These are phyloP conservation scores for Sporisorium iseilematis-ciliati DNA, from an alignment of 1,284 basidiomycete genomes.

Conservation along the genomic window DNA sequence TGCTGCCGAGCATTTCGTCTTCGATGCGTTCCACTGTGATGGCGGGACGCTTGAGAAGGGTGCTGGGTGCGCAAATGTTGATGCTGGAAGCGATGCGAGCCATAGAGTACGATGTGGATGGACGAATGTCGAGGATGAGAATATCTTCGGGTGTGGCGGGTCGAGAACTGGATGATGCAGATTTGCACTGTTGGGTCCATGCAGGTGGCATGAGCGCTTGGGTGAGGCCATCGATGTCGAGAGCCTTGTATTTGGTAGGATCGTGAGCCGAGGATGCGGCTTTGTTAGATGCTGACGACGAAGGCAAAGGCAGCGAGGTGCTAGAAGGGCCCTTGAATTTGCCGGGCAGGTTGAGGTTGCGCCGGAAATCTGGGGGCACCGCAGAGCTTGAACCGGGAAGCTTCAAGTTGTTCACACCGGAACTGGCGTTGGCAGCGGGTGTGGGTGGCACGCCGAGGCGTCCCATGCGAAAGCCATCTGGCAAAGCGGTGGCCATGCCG, in stretches of 20 bases:
- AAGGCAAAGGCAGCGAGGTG: constrained; percentile 30
- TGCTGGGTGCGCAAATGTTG: constrained; percentile 91
- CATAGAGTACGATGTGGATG: constrained; percentile 73
- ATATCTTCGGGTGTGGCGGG: constrained; percentile 37
- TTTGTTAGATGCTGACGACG: constrained; percentile 20
- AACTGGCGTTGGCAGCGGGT: constrained; percentile 30
- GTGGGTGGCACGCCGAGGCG: constrained; percentile 39
- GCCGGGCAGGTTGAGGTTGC: constrained; percentile 28
- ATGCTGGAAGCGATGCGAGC: constrained; percentile 74
- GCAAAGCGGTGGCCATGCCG: constrained; percentile 49
- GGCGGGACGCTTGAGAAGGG: constrained; percentile 76
- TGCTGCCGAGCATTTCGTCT: constrained; percentile 61
- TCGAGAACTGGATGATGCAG: background rate
- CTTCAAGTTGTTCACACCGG: constrained; percentile 13
- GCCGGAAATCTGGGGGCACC: constrained; percentile 10
- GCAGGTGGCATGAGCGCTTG: constrained; percentile 31
- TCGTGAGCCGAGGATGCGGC: constrained; percentile 17
- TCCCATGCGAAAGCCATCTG: constrained; percentile 31
- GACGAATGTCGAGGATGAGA: constrained; percentile 84
- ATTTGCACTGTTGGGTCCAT: constrained; percentile 15
- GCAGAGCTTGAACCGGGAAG: constrained; percentile 8
- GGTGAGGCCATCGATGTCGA: constrained; percentile 44
- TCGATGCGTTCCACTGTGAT: constrained; percentile 65
- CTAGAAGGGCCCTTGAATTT: constrained; percentile 28
- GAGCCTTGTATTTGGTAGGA: constrained; percentile 39